Base-by-base conservation (phyloP, 257 asterid genomes). In the Solanum chilense region DNA sequence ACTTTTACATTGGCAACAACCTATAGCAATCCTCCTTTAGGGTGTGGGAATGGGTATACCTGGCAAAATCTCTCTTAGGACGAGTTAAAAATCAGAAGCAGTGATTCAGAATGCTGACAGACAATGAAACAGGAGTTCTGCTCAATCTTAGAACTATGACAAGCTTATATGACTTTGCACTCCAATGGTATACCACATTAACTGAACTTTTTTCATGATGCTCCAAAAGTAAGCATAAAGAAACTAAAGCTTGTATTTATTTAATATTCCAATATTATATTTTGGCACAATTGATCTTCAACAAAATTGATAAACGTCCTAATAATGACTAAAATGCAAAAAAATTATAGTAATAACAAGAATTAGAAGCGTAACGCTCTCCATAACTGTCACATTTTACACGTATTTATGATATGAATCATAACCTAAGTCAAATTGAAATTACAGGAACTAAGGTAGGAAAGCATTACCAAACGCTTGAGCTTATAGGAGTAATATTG, bases 401-500 rank as follows among this genome's bases (percentile, higher is more conserved):
- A 49, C 18, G n/a, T 44, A 8, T 25, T n/a, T 78, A 45, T 6
- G 12, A 80, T 47, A 80, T 29, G 45, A 81, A 47, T 29, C 69
- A 81, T 29, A 49, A 29, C 69, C 31, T 7, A 3, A n/a, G 42
- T 52, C 29, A 41, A 56, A 56, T 78, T 29, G 49, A 35, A 75
- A 77, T 25, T 31, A 37, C 14, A 25, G 64, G 33, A 88, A 41
- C 42, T 12, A 39, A 83, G 62, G 35, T 42, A 42, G 85, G 44
- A 81, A 49, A 88, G 62, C 49, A 41, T 91, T 92, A 94, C 98
- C 95, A 96, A 87, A 58, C 98, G 96, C 87, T 88, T 93, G 56
- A 96, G 95, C 90, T 92, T 95, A 89, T 90, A 90, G 49, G 99
- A 95, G 89, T 94, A 95, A 82, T 91, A 96, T 60, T 93, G 95